Base-by-base conservation (phyloP, 768 basidiomycete genomes). In the Xerocomus potaroensis region DNA sequence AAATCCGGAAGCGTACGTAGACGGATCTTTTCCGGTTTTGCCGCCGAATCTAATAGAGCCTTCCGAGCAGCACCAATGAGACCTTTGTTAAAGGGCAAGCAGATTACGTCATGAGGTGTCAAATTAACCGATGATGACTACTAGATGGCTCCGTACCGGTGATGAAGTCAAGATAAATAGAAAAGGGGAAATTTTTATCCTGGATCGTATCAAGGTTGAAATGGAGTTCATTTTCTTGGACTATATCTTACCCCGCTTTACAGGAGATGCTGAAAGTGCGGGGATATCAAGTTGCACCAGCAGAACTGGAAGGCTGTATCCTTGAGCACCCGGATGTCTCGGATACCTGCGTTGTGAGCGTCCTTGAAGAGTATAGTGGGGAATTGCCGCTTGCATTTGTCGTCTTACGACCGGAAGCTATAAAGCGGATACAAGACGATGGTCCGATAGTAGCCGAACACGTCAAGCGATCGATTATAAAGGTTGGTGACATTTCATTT, bases 301-400 rank as follows among this genome's bases (percentile, higher is more conserved):
- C 83, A 4, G 83, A 84, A 52, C 64, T 84, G 1, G 82, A 84
- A 62, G 83, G 80, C 0, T 82, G 82, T 60, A 68, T 84, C 39
- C 70, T 86, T 29, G 58, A 71, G 29, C 82, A 84, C 55, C 70
- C 74, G 9, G 78, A 80, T 48, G 82, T 88, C 10, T 67, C 64
- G 4, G 83, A 83, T 56, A 71, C 71, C 1, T 83, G 83, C 53
- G 80, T 85, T 8, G 81, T 89, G 7, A 77, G 83, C 5, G 59
- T 87, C 16, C 73, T 74, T 1, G 84, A 90, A 55, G 86, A 88
- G 19, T 87, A 83, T 59, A 84, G 76, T 47, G 86, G 87, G 15
- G 87, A 91, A 60, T 54, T 86, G 10, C 87, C 88, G 0, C 57
- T 85, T 43, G 87, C 87, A 8, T 89, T 78, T 60, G 68, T 89